Evolutionary conservation across 306 rosid genomes (phyloP), one percentile per base, ranked within the genome.

Genomic region (Aeschynomene evenia): DNA sequence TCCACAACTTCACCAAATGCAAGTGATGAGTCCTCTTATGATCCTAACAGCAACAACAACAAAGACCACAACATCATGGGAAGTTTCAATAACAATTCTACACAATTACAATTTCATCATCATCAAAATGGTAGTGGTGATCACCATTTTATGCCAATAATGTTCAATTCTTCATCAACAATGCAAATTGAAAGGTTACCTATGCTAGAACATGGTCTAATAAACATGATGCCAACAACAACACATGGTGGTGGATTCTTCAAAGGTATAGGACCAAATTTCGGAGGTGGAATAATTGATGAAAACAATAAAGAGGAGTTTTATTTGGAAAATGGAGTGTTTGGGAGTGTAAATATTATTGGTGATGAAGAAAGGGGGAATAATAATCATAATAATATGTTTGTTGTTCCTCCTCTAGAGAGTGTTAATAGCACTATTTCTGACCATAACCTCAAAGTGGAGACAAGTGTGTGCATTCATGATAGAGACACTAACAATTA

Each of bases 401-500:
- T 82, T 67, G 81, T 85, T 53, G 81, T 85, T 53, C 94, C 98
- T 70, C 82, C 91, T 21, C 74, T 91, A 15, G 94, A 89, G 82
- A 83, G 81, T 76, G 79, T 79, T 37, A n/a, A n/a, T n/a, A 76
- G 79, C 80, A 26, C 80, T 23, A 62, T 14, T 63, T 75, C 75
- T 66, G 72, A 73, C 39, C 68, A 75, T 21, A 74, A 65, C 69
- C 23, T 72, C 9, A 87, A 85, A 84, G 56, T 74, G 59, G 88
- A 88, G 73, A n/a, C n/a, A n/a, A 77, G 6, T 20, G 46, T 37
- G 48, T 67, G 60, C 66, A 72, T 26, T 20, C n/a, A n/a, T n/a
- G 51, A 49, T 29, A 50, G 56, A 40, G 62, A 66, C 36, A 58
- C 53, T 62, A 52, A 69, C 62, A 48, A 45, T 45, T n/a, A n/a